phyloP scores from a whole-genome alignment of 352 stramenopile species.

The Pythium phragmiticola region DNA sequence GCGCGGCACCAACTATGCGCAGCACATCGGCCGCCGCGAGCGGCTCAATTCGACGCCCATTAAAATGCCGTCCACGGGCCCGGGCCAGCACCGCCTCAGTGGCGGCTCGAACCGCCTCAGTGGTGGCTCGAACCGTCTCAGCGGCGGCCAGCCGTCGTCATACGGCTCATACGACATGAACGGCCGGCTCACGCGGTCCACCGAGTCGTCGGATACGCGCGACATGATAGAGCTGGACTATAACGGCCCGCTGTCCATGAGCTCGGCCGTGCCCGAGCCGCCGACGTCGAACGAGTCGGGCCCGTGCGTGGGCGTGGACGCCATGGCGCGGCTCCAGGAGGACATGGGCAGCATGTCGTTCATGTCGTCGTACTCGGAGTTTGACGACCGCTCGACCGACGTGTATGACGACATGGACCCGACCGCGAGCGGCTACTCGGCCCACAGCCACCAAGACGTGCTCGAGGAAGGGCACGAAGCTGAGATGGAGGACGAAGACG shows the following conservation, averaged over 20 bases:
- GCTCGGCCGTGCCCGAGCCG: slow-evolving; percentile 23
- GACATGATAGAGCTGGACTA: slow-evolving; percentile 29
- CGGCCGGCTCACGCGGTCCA: slow-evolving; percentile 18
- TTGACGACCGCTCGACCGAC: slow-evolving; percentile 30
- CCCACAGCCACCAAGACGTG: slow-evolving; percentile 5
- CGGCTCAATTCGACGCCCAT: slow-evolving; percentile 62
- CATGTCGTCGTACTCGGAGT: slow-evolving; percentile 37
- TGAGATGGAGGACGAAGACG: slow-evolving; percentile 11
- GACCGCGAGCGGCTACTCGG: background rate
- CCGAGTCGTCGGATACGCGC: slow-evolving; percentile 16
- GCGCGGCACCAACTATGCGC: background rate
- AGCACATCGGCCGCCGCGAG: slow-evolving; percentile 30
- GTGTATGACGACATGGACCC: slow-evolving; percentile 23
- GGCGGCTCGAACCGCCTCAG: background rate
- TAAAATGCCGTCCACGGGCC: slow-evolving; percentile 34
- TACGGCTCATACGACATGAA: slow-evolving; percentile 25
- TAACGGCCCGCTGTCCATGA: slow-evolving; percentile 12
- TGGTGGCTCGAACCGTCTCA: background rate
- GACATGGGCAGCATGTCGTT: slow-evolving; percentile 34
- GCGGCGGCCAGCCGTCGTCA: background rate
- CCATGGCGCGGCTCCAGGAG: slow-evolving; percentile 26
- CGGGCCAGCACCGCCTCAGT: background rate
- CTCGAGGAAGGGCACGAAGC: slow-evolving; percentile 28
- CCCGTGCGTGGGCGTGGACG: background rate
- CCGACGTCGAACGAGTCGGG: slow-evolving; percentile 21